Evolutionary conservation across 176 grass and related monocot species (phyloP), one percentile per base, ranked within the genome.

Genomic region (Tillandsia fasciculata): DNA sequence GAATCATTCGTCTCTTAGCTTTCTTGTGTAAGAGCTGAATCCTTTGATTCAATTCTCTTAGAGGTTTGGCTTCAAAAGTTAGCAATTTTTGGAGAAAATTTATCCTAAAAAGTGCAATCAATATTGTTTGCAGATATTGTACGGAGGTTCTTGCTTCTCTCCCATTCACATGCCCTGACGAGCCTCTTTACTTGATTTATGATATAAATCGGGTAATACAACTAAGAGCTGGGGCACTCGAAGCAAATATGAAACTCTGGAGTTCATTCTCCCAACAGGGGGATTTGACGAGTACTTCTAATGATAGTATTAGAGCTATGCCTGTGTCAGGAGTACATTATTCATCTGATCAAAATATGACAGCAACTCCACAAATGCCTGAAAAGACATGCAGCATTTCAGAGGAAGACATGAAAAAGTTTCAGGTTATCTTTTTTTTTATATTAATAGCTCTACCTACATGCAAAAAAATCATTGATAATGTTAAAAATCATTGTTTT

Each of bases 141-240:
- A 80, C 78, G 14, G 95, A 99, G 83, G 85, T 99, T 80, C 89
- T 99, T 82, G 84, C 90, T 22, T 86, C 84, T 69, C 84, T 99
- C 73, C 95, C 95, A 0, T 99, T 99, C 80, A 90, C 90, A 67
- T 79, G 76, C 12, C 87, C 80, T 28, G 95, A 99, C 82, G 95
- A 99, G 70, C 95, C 95, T 26, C 87, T 99, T 71, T 94, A 99
- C 66, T 77, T 99, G 82, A 92, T 99, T 64, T 94, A 99, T 73
- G 90, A 94, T 77, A 99, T 99, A 83, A 99, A 99, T 83, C 79
- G 95, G 77, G 73, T 99, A 77, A 84, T 99, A 86, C 90, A 94
- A 78, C 64, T 99, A 54, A 87, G 73, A 81, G 95, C 95, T 51
- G 95, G 95, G 51, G 82, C 87, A 61, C 27, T 99, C 12, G 95